Evolutionary conservation across 345 rosid genomes (phyloP), one percentile per base, ranked within the genome.

Genomic region (Brassica juncea): DNA sequence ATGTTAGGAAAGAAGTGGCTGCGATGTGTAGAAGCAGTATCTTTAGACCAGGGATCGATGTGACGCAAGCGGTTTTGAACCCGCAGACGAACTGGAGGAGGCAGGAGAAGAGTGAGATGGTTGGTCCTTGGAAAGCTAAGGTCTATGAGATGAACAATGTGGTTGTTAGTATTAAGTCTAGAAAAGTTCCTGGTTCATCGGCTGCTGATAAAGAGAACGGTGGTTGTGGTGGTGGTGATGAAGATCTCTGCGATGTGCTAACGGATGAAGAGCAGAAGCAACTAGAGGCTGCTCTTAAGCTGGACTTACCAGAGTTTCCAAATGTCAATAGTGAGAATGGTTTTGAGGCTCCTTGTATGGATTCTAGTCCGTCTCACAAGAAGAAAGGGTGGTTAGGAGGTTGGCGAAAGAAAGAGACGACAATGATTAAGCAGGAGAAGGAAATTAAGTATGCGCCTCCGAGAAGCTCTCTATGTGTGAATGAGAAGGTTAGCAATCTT

Each of bases 91-190:
- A 95, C 15, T 95, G 99, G 99, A 89, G 98, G 82, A 86, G 97
- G 27, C 98, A 91, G 74, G 98, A 90, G 88, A 95, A 88, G 87
- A 87, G 86, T 37, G 99, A 95, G 82, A 85, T 87, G 86, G 96
- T 95, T 75, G 97, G 98, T 15, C 61, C 84, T 49, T 95, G 99
- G 99, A 93, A 85, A 83, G 95, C 92, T 19, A 95, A 93, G 86
- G 96, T 95, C 54, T 95, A 95, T 81, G 99, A 95, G 65, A 93
- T 95, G 99, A 92, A 93, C 77, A 95, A 91, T 86, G 99, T 95
- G 39, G 92, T 91, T 72, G 97, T 95, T 74, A 91, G 97, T 83
- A 89, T 95, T 47, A 93, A 93, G 85, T 93, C 99, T 35, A 87
- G 98, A 77, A 85, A 84, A 73, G 96, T 95, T 72, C 99, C 98